Conservation (phyloP, 228 moss, liverwort and hornwort genomes). For the Sphagnum fallax region DNA sequence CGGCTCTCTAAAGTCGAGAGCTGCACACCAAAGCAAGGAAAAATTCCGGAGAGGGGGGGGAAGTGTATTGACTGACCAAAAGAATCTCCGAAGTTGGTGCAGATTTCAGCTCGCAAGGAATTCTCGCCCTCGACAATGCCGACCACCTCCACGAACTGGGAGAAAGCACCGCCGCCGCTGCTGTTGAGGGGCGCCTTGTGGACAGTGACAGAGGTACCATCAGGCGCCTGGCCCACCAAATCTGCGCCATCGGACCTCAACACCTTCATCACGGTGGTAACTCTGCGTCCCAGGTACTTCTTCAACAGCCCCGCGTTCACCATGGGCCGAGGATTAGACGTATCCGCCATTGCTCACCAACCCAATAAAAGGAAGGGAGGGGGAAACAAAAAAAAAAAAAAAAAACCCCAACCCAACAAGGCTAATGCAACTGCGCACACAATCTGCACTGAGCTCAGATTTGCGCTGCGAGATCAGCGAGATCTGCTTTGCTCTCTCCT, state of each 20-base stretch:
- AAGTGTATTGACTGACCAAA: constrained; percentile 39
- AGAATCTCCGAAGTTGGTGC: constrained; percentile 65
- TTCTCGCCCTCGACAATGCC: constrained; percentile 72
- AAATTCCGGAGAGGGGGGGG: too few species aligned
- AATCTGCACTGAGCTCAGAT: too few species aligned
- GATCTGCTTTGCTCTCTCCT: too few species aligned
- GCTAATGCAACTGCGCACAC: too few species aligned
- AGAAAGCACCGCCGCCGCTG: constrained; percentile 20
- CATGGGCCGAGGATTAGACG: constrained; percentile 61
- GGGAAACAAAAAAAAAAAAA: too few species aligned
- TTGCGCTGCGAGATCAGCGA: too few species aligned
- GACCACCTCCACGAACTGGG: constrained; percentile 64
- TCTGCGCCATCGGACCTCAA: constrained; percentile 38
- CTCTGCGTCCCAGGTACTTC: constrained; percentile 55
- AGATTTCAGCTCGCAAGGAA: constrained; percentile 52
- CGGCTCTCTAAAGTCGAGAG: too few species aligned
- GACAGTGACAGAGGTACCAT: constrained; percentile 57
- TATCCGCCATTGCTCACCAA: constrained; percentile 17
- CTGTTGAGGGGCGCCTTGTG: constrained; percentile 34
- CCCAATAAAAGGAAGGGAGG: too few species aligned
- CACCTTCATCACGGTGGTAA: constrained; percentile 80
- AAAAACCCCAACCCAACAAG: too few species aligned
- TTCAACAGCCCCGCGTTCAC: constrained; percentile 65
- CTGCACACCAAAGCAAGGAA: too few species aligned
- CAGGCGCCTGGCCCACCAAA: constrained; percentile 53